A percentile compares a stretch with the other conserved stretches of the same genome.
Conservation (phyloP, 208 protist genomes). For the Leishmania martiniquensis region DNA sequence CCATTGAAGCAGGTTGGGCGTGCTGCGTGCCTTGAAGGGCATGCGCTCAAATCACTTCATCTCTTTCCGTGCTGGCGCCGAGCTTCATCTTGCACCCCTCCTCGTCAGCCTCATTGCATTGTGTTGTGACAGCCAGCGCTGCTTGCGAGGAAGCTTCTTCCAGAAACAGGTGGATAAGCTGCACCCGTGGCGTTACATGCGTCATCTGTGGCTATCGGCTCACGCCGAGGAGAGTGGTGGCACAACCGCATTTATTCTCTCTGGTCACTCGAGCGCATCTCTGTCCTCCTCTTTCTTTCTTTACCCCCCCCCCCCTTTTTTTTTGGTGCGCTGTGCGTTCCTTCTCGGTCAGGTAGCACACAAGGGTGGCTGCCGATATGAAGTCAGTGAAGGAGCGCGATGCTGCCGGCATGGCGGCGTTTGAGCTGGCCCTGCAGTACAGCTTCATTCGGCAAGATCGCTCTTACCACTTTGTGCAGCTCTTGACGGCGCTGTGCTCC, state of each 20-base stretch:
- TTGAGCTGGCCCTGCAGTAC: conserved; percentile 86
- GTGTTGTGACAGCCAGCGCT: neutral
- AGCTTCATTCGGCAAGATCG: conserved; percentile 81
- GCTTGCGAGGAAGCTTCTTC: neutral
- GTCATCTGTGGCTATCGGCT: neutral
- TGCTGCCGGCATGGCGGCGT: conserved; percentile 74
- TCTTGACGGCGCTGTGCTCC: conserved; percentile 68
- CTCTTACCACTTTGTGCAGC: conserved; percentile 83
- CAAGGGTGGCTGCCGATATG: neutral
- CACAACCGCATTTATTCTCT: conserved; percentile 7
- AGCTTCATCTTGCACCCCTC: neutral
- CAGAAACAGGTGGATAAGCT: neutral
- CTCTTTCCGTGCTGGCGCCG: neutral
- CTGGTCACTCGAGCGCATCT: too few relatives aligned
- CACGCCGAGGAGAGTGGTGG: neutral
- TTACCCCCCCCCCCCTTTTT: neutral
- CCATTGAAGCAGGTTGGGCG: neutral
- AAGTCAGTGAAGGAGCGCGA: conserved; percentile 75
- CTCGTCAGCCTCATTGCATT: neutral
- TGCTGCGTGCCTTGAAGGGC: neutral
- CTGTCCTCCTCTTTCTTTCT: neutral
- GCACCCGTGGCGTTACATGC: neutral
- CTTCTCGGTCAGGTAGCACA: neutral
- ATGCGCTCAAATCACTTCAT: neutral
- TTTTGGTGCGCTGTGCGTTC: neutral